Percentiles rank a stretch among this genome's conserved stretches.
Conservation (phyloP, 352 stramenopile species). For the Albugo laibachii region DNA sequence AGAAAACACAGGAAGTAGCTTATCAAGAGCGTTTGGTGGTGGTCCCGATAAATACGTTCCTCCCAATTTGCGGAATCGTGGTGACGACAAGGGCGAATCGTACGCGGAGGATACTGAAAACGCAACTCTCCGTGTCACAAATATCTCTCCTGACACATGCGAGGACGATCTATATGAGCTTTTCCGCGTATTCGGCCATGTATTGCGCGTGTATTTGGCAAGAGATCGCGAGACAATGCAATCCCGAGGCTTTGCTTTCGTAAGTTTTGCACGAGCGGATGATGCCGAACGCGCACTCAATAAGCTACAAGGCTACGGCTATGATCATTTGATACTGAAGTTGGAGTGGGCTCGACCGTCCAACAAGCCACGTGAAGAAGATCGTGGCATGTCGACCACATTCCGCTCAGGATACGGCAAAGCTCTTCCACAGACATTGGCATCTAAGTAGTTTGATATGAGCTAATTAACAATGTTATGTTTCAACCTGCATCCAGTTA, state of each 20-base stretch:
- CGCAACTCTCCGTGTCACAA: constrained; percentile 95
- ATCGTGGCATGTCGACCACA: constrained; percentile 64
- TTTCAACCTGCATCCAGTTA: too few species aligned
- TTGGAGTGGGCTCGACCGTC: constrained; percentile 98
- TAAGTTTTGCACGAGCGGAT: constrained; percentile 93
- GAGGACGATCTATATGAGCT: constrained; percentile 97
- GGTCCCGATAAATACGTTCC: constrained; percentile 71
- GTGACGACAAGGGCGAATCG: constrained; percentile 8
- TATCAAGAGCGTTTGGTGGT: constrained; percentile 42
- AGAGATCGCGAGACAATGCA: constrained; percentile 97
- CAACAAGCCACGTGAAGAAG: constrained; percentile 64
- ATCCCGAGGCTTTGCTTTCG: constrained; percentile 95
- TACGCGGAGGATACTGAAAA: constrained; percentile 36
- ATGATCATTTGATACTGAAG: constrained; percentile 99
- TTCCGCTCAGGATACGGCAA: constrained; percentile 81
- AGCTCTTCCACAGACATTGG: constrained; percentile 68
- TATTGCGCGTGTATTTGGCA: constrained; percentile 94
- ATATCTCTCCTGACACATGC: constrained; percentile 95
- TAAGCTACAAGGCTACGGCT: constrained; percentile 93
- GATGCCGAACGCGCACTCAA: constrained; percentile 94
- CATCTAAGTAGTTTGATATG: constrained; percentile 9
- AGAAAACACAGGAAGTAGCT: constrained; percentile 14
- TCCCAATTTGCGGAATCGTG: constrained; percentile 51
- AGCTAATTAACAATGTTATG: too few species aligned
- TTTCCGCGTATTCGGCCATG: constrained; percentile 92